Conservation (phyloP, 2,329 filamentous ascomycete species). For the Nemania serpens region DNA sequence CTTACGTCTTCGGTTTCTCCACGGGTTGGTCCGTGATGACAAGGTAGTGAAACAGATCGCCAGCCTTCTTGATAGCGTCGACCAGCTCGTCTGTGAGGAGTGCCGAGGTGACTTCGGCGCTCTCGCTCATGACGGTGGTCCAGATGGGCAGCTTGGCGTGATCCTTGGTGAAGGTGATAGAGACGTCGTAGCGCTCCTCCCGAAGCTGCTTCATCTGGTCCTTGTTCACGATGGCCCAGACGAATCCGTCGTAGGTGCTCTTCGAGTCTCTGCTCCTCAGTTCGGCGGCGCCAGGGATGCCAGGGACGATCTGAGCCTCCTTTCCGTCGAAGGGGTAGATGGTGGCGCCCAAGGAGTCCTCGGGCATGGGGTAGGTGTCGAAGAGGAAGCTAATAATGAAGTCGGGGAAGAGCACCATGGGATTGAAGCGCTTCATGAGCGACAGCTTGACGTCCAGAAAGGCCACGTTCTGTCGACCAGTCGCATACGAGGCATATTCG, state of each 20-base stretch:
- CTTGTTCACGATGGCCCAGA: slow-evolving; percentile 96
- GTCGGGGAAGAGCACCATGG: slow-evolving; percentile 66
- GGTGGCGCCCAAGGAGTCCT: slow-evolving; percentile 75
- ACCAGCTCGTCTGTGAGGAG: slow-evolving; percentile 87
- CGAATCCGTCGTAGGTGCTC: slow-evolving; percentile 84
- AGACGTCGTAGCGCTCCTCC: slow-evolving; percentile 92
- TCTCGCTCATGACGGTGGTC: slow-evolving; percentile 96
- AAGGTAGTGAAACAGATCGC: slow-evolving; percentile 82
- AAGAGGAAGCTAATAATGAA: slow-evolving; percentile 73
- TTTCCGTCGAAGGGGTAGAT: slow-evolving; percentile 91
- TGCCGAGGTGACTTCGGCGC: slow-evolving; percentile 87
- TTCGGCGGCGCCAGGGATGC: slow-evolving; percentile 63
- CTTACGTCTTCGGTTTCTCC: slow-evolving; percentile 82
- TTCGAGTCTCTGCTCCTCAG: slow-evolving; percentile 61
- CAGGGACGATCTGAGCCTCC: slow-evolving; percentile 77
- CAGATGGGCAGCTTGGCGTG: slow-evolving; percentile 85
- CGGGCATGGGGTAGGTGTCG: slow-evolving; percentile 71
- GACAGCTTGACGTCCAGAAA: slow-evolving; percentile 86
- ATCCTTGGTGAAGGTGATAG: slow-evolving; percentile 91
- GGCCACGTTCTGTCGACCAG: slow-evolving; percentile 89
- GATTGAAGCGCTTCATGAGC: slow-evolving; percentile 87
- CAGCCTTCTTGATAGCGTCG: slow-evolving; percentile 76
- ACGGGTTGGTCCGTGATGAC: slow-evolving; percentile 88
- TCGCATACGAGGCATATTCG: slow-evolving; percentile 86
- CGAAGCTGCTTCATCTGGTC: slow-evolving; percentile 86